These are phyloP conservation scores for Phytophthora quininea DNA, from an alignment of 352 stramenopile species.

Conservation along the genomic window DNA sequence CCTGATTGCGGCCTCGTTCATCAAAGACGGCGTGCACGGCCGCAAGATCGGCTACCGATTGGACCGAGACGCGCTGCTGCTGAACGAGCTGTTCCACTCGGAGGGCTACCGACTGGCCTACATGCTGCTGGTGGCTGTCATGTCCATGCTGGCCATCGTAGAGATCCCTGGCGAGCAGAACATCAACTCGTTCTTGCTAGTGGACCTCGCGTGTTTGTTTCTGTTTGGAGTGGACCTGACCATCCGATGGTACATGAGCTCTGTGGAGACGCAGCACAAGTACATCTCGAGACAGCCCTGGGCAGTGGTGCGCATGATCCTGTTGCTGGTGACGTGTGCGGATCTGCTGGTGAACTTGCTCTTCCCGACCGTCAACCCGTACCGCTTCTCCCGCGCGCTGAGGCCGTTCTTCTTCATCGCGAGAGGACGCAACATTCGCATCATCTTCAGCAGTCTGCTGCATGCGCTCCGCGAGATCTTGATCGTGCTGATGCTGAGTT, in stretches of 20 bases:
- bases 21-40: slow-evolving; percentile 83
- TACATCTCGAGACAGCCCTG: slow-evolving; percentile 80
- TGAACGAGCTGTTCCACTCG: slow-evolving; percentile 80
- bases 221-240: slow-evolving; percentile 69
- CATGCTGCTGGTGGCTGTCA: slow-evolving; percentile 68
- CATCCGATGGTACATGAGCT: slow-evolving; percentile 88
- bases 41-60: slow-evolving; percentile 84
- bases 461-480: slow-evolving; percentile 75
- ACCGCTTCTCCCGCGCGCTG: slow-evolving; percentile 69
- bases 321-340: slow-evolving; percentile 58
- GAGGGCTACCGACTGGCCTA: slow-evolving; percentile 74
- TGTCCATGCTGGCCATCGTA: slow-evolving; percentile 69
- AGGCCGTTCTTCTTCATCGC: slow-evolving; percentile 85
- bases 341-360: slow-evolving; percentile 60
- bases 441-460: slow-evolving; percentile 85
- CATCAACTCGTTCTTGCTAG: slow-evolving; percentile 57
- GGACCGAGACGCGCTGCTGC: slow-evolving; percentile 65
- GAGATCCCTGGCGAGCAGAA: slow-evolving; percentile 58
- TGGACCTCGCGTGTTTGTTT: slow-evolving; percentile 70
- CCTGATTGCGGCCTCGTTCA: slow-evolving; percentile 78
- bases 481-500: slow-evolving; percentile 71
- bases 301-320: slow-evolving; percentile 66
- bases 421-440: slow-evolving; percentile 78
- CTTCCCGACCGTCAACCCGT: slow-evolving; percentile 58
- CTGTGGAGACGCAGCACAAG: slow-evolving; percentile 74